phyloP scores from a whole-genome alignment of 2,329 filamentous ascomycete species.

The Aspergillus caelatus region DNA sequence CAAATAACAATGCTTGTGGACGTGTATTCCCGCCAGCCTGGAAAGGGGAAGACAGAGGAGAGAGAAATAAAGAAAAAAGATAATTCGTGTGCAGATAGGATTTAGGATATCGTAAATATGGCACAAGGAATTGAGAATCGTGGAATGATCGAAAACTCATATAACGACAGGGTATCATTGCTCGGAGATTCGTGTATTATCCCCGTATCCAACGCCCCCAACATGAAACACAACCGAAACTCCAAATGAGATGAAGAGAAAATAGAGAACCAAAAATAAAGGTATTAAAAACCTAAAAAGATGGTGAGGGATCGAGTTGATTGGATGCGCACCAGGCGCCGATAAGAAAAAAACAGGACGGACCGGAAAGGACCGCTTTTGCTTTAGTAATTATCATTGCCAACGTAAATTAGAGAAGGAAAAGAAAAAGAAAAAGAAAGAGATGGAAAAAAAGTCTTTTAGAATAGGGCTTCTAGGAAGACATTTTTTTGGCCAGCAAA shows the following conservation, averaged over 20 bases:
- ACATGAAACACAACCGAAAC: neutral
- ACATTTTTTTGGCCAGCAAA: conserved; percentile 32
- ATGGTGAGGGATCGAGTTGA: conserved; percentile 2
- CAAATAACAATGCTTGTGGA: conserved; percentile 16
- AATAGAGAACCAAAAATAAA: conserved; percentile 10
- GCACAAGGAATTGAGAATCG: conserved; percentile 21
- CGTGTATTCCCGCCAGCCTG: conserved; percentile 16
- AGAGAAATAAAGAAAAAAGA: neutral
- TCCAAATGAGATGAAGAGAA: conserved; percentile 13
- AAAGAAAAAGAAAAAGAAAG: conserved; percentile 10
- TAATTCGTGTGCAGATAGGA: neutral
- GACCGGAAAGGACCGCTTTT: neutral
- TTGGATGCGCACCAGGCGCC: conserved; percentile 25
- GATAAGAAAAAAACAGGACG: conserved; percentile 2
- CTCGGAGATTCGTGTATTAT: conserved; percentile 46
- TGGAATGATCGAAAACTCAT: conserved; percentile 20
- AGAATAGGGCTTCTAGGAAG: neutral
- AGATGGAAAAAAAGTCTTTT: neutral
- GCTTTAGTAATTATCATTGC: neutral
- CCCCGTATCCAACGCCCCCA: conserved; percentile 40
- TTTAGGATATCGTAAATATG: conserved; percentile 25
- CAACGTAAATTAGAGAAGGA: conserved; percentile 7
- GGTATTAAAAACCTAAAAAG: conserved; percentile 3
- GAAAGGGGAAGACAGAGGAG: conserved; percentile 8
- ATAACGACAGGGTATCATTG: conserved; percentile 44